Conservation (phyloP, 2,329 filamentous ascomycete species). For the Calonectria pauciramosa region DNA sequence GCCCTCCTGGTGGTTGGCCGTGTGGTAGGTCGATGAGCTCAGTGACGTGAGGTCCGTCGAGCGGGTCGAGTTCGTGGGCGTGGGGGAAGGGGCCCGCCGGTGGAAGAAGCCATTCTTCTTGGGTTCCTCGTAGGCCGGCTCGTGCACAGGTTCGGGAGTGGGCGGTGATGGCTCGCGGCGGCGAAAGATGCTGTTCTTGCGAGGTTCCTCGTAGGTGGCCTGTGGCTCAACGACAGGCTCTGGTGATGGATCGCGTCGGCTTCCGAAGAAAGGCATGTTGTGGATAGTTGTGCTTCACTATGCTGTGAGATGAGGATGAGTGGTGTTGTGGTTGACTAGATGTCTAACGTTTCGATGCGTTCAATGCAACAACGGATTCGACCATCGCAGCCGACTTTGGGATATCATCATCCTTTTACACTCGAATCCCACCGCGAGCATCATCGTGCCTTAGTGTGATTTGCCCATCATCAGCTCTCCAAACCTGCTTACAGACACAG, state of each 20-base stretch:
- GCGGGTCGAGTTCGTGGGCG: slow-evolving; percentile 29
- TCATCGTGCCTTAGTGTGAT: background rate
- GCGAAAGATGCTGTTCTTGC: slow-evolving; percentile 52
- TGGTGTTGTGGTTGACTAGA: background rate
- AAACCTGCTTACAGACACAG: slow-evolving; percentile 24
- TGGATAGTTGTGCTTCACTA: background rate
- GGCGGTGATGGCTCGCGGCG: slow-evolving; percentile 47
- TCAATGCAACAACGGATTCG: background rate
- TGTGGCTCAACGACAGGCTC: slow-evolving; percentile 45
- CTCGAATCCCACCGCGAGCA: background rate
- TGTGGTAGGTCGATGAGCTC: slow-evolving; percentile 27
- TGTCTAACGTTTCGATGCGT: background rate
- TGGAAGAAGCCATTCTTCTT: slow-evolving; percentile 54
- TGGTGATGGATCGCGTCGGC: slow-evolving; percentile 44
- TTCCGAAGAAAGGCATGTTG: slow-evolving; percentile 51
- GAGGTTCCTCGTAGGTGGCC: background rate
- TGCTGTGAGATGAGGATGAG: background rate
- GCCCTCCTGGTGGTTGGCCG: slow-evolving; percentile 7
- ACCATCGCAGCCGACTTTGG: background rate
- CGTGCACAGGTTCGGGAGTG: slow-evolving; percentile 46
- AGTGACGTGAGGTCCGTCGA: slow-evolving; percentile 28
- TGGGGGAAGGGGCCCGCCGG: slow-evolving; percentile 45
- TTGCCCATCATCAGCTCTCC: background rate
- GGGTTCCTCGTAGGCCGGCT: slow-evolving; percentile 35
- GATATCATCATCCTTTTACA: background rate